Evolutionary conservation across 2,329 filamentous ascomycete genomes (phyloP), one percentile per base, ranked within the genome.

Genomic region (Verticillium dahliae): DNA sequence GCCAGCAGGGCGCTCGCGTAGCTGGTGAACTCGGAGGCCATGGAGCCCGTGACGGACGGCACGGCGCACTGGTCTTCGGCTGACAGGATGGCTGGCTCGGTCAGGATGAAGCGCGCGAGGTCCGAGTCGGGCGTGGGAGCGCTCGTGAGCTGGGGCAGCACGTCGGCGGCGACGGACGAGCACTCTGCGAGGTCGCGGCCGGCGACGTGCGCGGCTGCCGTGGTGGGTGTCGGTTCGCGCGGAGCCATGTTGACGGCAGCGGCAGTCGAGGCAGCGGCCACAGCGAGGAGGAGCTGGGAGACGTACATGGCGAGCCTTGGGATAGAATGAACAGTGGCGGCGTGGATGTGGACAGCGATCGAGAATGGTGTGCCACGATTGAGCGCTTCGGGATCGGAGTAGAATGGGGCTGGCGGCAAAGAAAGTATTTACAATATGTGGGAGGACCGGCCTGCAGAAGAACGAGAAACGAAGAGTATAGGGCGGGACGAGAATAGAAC

Each of bases 11-110:
- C 57, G 6, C 62, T 62, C 15, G 62, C 64, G 37, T 66, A 72
- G 4, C 66, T 68, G 1, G 68, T 65, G 64, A 68, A 72, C 18
- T 69, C 70, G 0, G 64, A 62, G 18, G 68, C 68, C 57, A 70
- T 41, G 18, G 67, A 64, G 6, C 70, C 71, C 7, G 70, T 72
- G 39, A 72, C 62, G 2, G 56, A 61, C 7, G 70, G 70, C 35
- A 71, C 18, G 31, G 67, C 65, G 62, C 70, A 72, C 1, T 56
- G 11, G 27, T 69, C 62, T n/a, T 52, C 45, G 45, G 45, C 45
- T 27, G 69, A 68, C 39, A 60, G 33, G 50, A 67, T 67, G 14
- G 57, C 62, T 13, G 59, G 14, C 6, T 65, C 15, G 10, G 70
- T 72, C 55, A 68, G 63, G 18, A 72, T 52, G 57, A 64, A 71